These are phyloP conservation scores for Nannochloris sp. DNA, from an alignment of 139 green algal species.

Conservation along the genomic window DNA sequence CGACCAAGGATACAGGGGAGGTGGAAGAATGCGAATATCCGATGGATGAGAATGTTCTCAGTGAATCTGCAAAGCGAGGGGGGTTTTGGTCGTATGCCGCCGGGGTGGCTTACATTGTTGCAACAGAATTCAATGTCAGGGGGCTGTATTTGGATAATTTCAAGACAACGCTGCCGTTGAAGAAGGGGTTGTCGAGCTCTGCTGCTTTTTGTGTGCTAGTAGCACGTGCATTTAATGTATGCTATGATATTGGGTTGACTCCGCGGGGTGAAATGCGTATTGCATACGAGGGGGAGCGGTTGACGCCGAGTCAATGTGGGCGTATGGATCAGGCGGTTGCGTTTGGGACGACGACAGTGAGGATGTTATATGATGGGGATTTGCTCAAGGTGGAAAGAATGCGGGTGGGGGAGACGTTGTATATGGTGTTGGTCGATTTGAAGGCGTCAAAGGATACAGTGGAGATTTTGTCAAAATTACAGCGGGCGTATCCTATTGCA, in stretches of 20 bases:
- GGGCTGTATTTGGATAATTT: slow-evolving; percentile 54
- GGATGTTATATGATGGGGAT: slow-evolving; percentile 57
- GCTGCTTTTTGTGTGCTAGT: slow-evolving; percentile 66
- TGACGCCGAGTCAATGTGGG: slow-evolving; percentile 51
- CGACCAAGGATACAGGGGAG: slow-evolving; percentile 19
- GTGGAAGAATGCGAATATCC: slow-evolving; percentile 2
- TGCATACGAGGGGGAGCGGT: slow-evolving; percentile 55
- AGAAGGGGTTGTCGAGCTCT: slow-evolving; percentile 59
- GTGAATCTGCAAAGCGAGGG: slow-evolving; percentile 33
- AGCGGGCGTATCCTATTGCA: slow-evolving; percentile 35
- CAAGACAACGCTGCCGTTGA: slow-evolving; percentile 52
- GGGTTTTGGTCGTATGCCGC: slow-evolving; percentile 59
- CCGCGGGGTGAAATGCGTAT: slow-evolving; percentile 58
- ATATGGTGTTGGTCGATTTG: slow-evolving; percentile 40
- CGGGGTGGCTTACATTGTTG: slow-evolving; percentile 47
- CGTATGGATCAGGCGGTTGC: slow-evolving; percentile 66
- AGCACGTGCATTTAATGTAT: slow-evolving; percentile 43
- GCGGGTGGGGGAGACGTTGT: slow-evolving; percentile 16
- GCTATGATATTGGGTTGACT: slow-evolving; percentile 49
- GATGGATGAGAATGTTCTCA: slow-evolving; percentile 12
- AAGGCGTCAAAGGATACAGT: slow-evolving; percentile 54
- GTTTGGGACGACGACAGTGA: slow-evolving; percentile 42
- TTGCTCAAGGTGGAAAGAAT: slow-evolving; percentile 30
- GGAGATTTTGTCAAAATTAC: slow-evolving; percentile 50
- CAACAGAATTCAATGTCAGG: slow-evolving; percentile 29